Evolutionary conservation across 2,329 filamentous ascomycete genomes (phyloP), one percentile per base, ranked within the genome.

Genomic region (Fusarium anguioides): DNA sequence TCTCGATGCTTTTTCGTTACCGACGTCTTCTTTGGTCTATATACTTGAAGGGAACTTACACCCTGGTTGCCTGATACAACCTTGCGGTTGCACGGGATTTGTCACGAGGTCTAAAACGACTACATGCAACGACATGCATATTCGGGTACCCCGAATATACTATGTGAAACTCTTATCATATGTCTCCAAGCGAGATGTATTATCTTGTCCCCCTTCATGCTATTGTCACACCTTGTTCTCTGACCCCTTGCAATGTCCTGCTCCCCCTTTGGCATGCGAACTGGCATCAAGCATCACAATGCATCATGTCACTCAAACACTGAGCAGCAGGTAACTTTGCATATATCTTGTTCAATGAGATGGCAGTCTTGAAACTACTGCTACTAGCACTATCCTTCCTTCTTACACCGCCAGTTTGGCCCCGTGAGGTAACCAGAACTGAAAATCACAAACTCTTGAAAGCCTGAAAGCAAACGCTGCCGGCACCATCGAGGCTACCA

Each of bases 341-440:
- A 49, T 49, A 31, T 35, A 50, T 58, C 35, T 66, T 59, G 46
- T 52, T 68, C 37, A 52, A 68, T 49, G 60, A 56, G 40, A 51
- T 18, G 26, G 20, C 56, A 69, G 65, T 63, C 47, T 36, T 63
- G 41, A 66, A 64, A 64, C 45, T 62, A 66, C 58, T 71, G 55
- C 54, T 51, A 67, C 54, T 52, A 41, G 29, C 17, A 49, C 49
- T 46, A 56, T 70, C 39, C 50, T 45, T 24, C 47, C 51, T 39
- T 60, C 55, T 51, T 69, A 68, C 69, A 72, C 65, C 69, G 68
- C 65, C 65, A 71, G 70, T 72, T 64, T 54, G 48, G 60, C 69
- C 62, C 70, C 70, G 70, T 51, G 70, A 72, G 70, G 70, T 68
- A 61, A 54, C 68, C 54, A 69, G 51, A 67, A 55, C 51, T 53